Evolutionary conservation across 2,329 filamentous ascomycete species (phyloP), one percentile per base, ranked within the genome.

Genomic region (Pyricularia sp.): DNA sequence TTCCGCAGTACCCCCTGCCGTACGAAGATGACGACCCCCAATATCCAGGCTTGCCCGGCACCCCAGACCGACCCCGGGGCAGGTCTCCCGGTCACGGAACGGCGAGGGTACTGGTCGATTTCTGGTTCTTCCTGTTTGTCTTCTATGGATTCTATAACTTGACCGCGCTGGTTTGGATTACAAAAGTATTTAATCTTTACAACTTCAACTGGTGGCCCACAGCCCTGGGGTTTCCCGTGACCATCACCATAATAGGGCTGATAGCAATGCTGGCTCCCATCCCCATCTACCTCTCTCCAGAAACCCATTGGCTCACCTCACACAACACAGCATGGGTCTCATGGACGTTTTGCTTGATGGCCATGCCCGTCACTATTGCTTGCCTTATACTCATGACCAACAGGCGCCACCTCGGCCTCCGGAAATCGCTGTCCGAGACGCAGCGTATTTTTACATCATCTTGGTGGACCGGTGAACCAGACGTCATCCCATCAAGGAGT

Each of bases 141-240:
- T 89, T 88, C 75, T 89, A 89, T 72, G 84, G 85, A 65, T 82
- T 88, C 69, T 89, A 89, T 74, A 88, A 86, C 71, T 71, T 88
- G 28, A 87, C 84, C 4, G 86, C 86, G 2, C 75, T 89, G 69
- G 62, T 53, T 59, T 89, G 86, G 85, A 88, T 89, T 71, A 89
- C 86, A 62, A 88, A 88, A 71, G 81, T 88, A 5, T 89, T 89
- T 73, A 89, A 89, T 70, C 78, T 89, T 26, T 89, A 89, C 77
- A 85, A 82, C 67, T 77, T 89, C 65, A 89, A 89, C 74, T 89
- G 86, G 77, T 89, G 86, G 86, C 86, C 86, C 8, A 77, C 83
- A 65, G 81, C 81, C 7, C 76, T 88, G 7, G 86, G 86, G 0
- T 88, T 88, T 67, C 84, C 85, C 0, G 69, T 84, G n/a, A 88